These are phyloP conservation scores for Rosa lucieae DNA, from an alignment of 306 rosid species.

Conservation along the genomic window DNA sequence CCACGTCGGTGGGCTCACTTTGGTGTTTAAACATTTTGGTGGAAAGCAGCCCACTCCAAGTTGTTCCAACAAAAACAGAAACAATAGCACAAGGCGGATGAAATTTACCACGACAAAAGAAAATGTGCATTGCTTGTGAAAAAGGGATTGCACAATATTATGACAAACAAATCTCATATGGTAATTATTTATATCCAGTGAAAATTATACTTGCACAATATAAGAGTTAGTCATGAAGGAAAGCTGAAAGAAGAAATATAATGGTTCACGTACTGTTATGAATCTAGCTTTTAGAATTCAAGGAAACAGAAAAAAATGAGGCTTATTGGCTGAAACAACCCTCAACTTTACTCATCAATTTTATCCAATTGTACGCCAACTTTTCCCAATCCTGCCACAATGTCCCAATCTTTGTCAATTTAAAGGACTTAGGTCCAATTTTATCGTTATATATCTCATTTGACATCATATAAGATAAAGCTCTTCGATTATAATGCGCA, in stretches of 20 bases:
- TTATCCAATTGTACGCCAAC: background rate
- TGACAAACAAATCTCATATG: background rate
- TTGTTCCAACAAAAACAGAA: background rate
- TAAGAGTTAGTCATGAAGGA: background rate
- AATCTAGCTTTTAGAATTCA: background rate
- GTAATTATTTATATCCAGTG: background rate
- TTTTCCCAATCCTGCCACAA: background rate
- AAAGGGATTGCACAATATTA: background rate
- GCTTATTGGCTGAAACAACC: background rate
- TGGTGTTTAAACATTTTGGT: too few relatives aligned
- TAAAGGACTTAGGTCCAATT: too few relatives aligned
- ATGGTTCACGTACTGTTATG: background rate
- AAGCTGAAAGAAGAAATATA: conserved; percentile 1
- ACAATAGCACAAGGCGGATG: background rate
- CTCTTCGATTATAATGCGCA: background rate
- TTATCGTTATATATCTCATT: background rate
- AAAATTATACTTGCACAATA: background rate
- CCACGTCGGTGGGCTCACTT: too few relatives aligned
- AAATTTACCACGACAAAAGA: background rate
- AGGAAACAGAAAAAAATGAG: background rate
- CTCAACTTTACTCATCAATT: background rate
- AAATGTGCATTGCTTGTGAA: background rate
- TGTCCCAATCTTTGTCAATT: too few relatives aligned
- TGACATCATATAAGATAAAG: background rate
- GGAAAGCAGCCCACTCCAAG: background rate